Conservation (phyloP, 2,329 filamentous ascomycete species). For the Pseudogymnoascus sp. region DNA sequence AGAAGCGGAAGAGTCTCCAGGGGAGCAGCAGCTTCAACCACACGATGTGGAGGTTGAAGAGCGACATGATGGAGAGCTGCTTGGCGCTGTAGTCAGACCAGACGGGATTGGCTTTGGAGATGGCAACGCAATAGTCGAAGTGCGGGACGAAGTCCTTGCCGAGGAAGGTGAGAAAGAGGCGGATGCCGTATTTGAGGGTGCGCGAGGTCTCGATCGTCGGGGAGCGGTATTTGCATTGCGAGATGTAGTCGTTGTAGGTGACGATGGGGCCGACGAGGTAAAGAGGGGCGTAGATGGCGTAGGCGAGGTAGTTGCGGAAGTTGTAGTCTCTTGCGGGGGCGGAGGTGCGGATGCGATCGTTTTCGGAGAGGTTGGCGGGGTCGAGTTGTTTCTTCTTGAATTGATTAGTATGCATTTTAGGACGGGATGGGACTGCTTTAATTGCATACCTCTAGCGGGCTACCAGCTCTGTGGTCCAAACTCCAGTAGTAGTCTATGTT, state of each 20-base stretch:
- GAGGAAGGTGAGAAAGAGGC: slow-evolving; percentile 73
- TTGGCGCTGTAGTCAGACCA: slow-evolving; percentile 82
- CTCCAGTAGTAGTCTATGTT: slow-evolving; percentile 98
- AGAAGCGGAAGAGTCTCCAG: slow-evolving; percentile 98
- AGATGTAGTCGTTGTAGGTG: slow-evolving; percentile 97
- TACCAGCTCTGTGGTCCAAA: slow-evolving; percentile 53
- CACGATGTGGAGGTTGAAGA: slow-evolving; percentile 93
- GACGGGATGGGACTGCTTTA: no score
- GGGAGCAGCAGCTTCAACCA: slow-evolving; percentile 96
- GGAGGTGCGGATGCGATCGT: slow-evolving; percentile 74
- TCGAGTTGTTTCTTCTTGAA: slow-evolving; percentile 97
- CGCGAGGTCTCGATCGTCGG: slow-evolving; percentile 64
- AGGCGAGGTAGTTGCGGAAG: slow-evolving; percentile 84
- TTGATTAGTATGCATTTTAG: slow-evolving; percentile 61
- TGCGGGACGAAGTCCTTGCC: slow-evolving; percentile 89
- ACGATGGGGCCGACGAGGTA: slow-evolving; percentile 91
- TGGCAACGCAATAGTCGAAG: slow-evolving; percentile 89
- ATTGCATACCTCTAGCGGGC: slow-evolving; percentile 82
- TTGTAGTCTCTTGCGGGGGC: slow-evolving; percentile 65
- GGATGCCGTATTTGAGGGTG: slow-evolving; percentile 73
- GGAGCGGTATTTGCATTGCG: slow-evolving; percentile 69
- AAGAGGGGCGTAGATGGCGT: slow-evolving; percentile 83
- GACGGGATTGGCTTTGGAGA: slow-evolving; percentile 70
- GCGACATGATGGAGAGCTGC: slow-evolving; percentile 84
- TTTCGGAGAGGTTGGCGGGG: slow-evolving; percentile 77